Conservation (phyloP, 2,329 filamentous ascomycete genomes). For the Nigrospora sphaerica region DNA sequence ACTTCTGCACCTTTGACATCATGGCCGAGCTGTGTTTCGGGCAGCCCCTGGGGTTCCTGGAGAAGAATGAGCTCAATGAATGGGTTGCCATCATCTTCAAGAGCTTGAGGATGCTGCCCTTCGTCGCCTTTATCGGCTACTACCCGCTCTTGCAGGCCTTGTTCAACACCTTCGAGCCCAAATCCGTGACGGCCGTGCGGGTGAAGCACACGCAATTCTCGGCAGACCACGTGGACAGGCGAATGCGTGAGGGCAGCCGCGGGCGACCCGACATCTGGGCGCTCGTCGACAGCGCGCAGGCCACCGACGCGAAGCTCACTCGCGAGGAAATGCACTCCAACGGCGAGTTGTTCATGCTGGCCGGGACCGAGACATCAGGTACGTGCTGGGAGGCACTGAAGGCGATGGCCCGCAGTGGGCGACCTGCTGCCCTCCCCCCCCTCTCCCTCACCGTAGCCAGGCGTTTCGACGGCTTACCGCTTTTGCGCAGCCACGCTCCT, state of each 20-base stretch:
- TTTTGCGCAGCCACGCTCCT: constrained; percentile 29
- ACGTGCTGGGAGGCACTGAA: neutral
- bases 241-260: neutral
- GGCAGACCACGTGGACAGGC: neutral
- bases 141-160: constrained; percentile 8
- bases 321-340: constrained; percentile 10
- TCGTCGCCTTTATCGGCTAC: constrained; percentile 10
- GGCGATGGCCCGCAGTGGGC: too few species aligned
- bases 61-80: constrained; percentile 8
- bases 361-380: constrained; percentile 4
- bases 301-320: constrained; percentile 3
- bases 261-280: neutral
- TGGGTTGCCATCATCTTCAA: constrained; percentile 11
- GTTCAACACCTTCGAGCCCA: constrained; percentile 9
- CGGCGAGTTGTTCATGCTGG: constrained; percentile 9
- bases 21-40: constrained; percentile 13
- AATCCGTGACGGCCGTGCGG: constrained; percentile 2
- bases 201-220: neutral
- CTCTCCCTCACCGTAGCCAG: constrained; percentile 10
- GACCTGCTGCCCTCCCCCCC: constrained; percentile 5
- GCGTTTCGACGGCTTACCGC: neutral
- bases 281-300: constrained; percentile 2
- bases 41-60: constrained; percentile 6
- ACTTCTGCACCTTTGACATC: constrained; percentile 12
- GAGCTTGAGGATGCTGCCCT: constrained; percentile 12